Conservation (phyloP, 208 protist species). For the Trypanosoma conorhini region DNA sequence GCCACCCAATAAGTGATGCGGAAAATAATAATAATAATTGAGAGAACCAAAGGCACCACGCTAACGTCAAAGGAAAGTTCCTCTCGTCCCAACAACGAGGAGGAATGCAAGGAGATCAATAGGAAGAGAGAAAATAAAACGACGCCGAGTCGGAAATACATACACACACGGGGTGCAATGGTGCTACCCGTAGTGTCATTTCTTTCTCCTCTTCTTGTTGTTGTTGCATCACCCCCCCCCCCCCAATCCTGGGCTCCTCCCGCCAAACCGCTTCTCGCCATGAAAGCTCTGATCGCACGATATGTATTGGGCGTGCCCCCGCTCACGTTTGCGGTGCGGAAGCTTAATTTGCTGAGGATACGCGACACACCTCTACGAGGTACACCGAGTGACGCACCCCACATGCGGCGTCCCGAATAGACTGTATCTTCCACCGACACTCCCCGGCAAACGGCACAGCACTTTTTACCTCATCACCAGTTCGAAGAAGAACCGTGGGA, state of each 20-base stretch:
- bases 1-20: too few species aligned
- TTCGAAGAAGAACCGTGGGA: conserved; percentile 34
- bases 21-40: too few species aligned
- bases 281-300: neutral
- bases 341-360: neutral
- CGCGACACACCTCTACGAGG: conserved; percentile 45
- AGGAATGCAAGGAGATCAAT: neutral
- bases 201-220: neutral
- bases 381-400: conserved; percentile 76
- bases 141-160: neutral
- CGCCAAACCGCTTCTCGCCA: neutral
- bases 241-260: neutral
- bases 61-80: neutral
- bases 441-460: neutral
- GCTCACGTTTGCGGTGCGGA: neutral
- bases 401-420: conserved; percentile 43
- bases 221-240: neutral
- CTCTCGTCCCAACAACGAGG: neutral
- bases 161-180: neutral
- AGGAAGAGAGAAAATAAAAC: neutral
- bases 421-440: conserved; percentile 34
- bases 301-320: neutral
- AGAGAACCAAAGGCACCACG: too few species aligned
- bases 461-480: conserved; percentile 33
- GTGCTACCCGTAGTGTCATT: neutral